phyloP scores from a whole-genome alignment of 148 eudicot species.

The Fagopyrum esculentum region DNA sequence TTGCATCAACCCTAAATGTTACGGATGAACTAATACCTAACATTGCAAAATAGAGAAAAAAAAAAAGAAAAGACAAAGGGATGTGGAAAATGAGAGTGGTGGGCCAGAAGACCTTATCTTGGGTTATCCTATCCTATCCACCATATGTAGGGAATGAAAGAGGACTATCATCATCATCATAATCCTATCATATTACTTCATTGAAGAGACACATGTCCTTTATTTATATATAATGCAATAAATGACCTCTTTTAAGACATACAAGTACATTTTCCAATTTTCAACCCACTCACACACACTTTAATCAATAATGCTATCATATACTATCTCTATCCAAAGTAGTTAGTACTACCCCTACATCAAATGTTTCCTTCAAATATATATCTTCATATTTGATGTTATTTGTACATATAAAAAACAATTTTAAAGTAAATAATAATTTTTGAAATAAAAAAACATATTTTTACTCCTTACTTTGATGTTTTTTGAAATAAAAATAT shows the following conservation, averaged over 20 bases:
- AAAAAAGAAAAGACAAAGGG: background rate
- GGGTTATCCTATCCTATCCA: slow-evolving; percentile 11
- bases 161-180: background rate
- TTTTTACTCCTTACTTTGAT: no score
- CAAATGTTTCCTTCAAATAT: no score
- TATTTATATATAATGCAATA: background rate
- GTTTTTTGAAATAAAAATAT: no score
- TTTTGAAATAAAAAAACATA: no score
- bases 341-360: no score
- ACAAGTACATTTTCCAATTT: background rate
- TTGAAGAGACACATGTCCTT: background rate
- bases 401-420: no score
- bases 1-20: no score
- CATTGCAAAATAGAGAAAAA: background rate
- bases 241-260: background rate
- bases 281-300: background rate
- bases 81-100: background rate
- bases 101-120: slow-evolving; percentile 11
- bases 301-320: background rate
- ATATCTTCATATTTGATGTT: no score
- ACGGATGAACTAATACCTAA: background rate
- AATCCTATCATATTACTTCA: background rate
- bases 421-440: no score
- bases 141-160: slow-evolving; percentile 4
- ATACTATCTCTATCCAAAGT: background rate